Evolutionary conservation across 352 stramenopile species (phyloP).

Genomic region (Globisporangium ultimum): DNA sequence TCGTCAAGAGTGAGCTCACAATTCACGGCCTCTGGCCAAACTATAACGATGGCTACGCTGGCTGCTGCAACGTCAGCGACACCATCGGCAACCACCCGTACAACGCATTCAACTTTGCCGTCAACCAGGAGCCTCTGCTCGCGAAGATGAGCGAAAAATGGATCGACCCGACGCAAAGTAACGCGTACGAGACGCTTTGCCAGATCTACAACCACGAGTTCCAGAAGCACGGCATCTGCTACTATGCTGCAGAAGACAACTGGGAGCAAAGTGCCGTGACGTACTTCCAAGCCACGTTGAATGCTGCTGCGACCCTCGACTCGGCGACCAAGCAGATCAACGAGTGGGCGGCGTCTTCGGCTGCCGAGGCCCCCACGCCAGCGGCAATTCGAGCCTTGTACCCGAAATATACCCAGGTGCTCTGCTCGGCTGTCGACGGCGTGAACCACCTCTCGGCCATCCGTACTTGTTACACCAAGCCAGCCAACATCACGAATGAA

Average conservation of each 20-base stretch:
- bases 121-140: slow-evolving; percentile 42
- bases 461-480: slow-evolving; percentile 59
- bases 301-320: slow-evolving; percentile 31
- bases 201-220: slow-evolving; percentile 84
- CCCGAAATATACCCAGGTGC: slow-evolving; percentile 51
- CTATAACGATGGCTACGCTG: slow-evolving; percentile 62
- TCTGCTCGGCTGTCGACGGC: slow-evolving; percentile 51
- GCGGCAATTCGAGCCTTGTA: slow-evolving; percentile 46
- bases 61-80: slow-evolving; percentile 60
- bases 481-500: slow-evolving; percentile 8
- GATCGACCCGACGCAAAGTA: slow-evolving; percentile 50
- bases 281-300: slow-evolving; percentile 62
- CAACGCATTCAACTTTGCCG: slow-evolving; percentile 33
- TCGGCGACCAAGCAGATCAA: slow-evolving; percentile 46
- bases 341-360: slow-evolving; percentile 30
- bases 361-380: slow-evolving; percentile 24
- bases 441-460: slow-evolving; percentile 63
- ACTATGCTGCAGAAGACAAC: slow-evolving; percentile 41
- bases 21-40: slow-evolving; percentile 76
- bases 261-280: slow-evolving; percentile 45
- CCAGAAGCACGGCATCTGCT: slow-evolving; percentile 77
- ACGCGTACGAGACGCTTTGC: slow-evolving; percentile 54
- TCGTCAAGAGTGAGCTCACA: slow-evolving; percentile 48
- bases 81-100: slow-evolving; percentile 50
- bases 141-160: slow-evolving; percentile 49